These are phyloP conservation scores for Chaetoceros muelleri DNA, from an alignment of 108 stramenopile genomes.

Conservation along the genomic window DNA sequence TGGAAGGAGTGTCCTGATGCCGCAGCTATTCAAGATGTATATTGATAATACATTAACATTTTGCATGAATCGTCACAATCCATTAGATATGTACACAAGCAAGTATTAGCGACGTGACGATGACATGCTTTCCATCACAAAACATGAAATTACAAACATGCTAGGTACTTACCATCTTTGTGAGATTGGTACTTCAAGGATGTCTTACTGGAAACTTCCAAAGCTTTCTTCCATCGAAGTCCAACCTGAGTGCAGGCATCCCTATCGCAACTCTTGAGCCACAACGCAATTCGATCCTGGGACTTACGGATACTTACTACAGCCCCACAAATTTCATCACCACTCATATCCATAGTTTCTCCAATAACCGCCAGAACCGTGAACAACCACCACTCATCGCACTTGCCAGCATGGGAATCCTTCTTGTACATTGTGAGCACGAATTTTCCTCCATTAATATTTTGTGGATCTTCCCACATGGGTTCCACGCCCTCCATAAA, in stretches of 20 bases:
- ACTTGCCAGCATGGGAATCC: slow-evolving; percentile 38
- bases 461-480: slow-evolving; percentile 90
- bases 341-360: slow-evolving; percentile 73
- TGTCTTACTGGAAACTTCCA: slow-evolving; percentile 66
- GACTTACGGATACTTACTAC: slow-evolving; percentile 77
- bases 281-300: slow-evolving; percentile 82
- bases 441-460: slow-evolving; percentile 79
- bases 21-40: slow-evolving; percentile 27
- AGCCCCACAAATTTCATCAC: slow-evolving; percentile 79
- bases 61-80: not conserved
- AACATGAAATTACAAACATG: slow-evolving; percentile 1
- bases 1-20: slow-evolving; percentile 70
- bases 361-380: slow-evolving; percentile 82
- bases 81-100: not conserved
- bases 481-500: slow-evolving; percentile 85
- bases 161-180: slow-evolving; percentile 34
- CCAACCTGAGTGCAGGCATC: slow-evolving; percentile 54
- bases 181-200: slow-evolving; percentile 78
- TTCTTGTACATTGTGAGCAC: slow-evolving; percentile 72
- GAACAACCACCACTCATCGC: slow-evolving; percentile 76
- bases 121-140: slow-evolving; percentile 3
- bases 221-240: slow-evolving; percentile 70
- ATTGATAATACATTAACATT: not conserved
- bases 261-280: slow-evolving; percentile 68
- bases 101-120: slow-evolving; percentile 1